These are phyloP conservation scores for Chlamydomonas urium DNA, from an alignment of 139 green algal species.

Conservation along the genomic window DNA sequence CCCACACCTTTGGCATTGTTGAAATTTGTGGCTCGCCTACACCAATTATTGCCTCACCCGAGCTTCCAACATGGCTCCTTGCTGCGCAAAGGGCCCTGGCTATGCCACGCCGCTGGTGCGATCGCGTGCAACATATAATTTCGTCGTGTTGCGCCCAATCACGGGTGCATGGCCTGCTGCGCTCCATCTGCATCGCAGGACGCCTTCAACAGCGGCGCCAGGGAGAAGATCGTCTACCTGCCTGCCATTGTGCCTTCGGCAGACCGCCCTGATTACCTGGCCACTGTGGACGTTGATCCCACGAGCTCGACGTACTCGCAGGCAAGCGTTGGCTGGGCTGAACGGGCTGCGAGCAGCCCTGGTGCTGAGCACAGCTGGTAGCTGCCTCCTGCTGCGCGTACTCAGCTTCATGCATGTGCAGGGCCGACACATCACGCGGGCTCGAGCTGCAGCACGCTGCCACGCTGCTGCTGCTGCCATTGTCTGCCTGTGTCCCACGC, in stretches of 20 bases:
- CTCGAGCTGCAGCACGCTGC: background rate
- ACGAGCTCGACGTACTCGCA: constrained; percentile 10
- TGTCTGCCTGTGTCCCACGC: background rate
- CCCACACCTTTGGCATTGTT: too few species aligned
- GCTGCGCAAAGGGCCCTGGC: background rate
- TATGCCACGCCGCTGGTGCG: background rate
- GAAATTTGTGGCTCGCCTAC: too few species aligned
- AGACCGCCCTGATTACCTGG: constrained; percentile 67
- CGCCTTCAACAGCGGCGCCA: constrained; percentile 38
- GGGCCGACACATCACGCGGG: background rate
- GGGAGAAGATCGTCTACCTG: constrained; percentile 71
- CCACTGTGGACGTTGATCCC: constrained; percentile 16
- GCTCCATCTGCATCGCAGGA: constrained; percentile 38
- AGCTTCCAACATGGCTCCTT: too few species aligned
- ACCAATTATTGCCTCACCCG: too few species aligned
- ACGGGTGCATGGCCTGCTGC: background rate
- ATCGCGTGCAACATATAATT: background rate
- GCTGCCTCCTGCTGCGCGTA: background rate
- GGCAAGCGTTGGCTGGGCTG: background rate
- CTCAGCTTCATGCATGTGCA: background rate
- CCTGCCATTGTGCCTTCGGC: constrained; percentile 45
- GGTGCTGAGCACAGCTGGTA: background rate
- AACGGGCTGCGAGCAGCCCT: background rate
- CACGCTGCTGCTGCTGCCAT: background rate
- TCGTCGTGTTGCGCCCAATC: background rate